Percentiles rank a stretch among this genome's conserved stretches.
Evolutionary conservation across 495 filamentous ascomycete species (phyloP).

Genomic region (Podospora didyma): DNA sequence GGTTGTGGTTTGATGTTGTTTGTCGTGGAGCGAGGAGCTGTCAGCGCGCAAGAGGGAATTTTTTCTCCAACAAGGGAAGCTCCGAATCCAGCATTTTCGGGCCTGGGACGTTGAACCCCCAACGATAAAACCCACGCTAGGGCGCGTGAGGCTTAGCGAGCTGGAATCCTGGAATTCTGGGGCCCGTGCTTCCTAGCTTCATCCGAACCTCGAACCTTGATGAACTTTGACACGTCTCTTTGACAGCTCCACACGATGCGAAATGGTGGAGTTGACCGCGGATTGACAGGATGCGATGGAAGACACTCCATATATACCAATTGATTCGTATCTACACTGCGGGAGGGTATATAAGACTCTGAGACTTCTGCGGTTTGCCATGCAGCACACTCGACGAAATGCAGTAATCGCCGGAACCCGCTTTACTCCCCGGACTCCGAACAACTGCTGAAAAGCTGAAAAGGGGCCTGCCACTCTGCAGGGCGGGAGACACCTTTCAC

Average conservation of each 20-base stretch:
- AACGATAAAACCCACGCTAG: slow-evolving; percentile 25
- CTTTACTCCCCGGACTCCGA: no score
- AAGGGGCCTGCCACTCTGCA: no score
- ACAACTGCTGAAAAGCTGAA: no score
- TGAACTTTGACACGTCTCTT: background rate
- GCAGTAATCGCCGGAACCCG: no score
- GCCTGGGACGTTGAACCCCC: slow-evolving; percentile 31
- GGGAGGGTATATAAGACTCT: no score
- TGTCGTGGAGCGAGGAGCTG: slow-evolving; percentile 8
- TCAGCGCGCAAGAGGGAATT: slow-evolving; percentile 28
- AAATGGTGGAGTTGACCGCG: background rate
- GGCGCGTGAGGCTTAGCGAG: slow-evolving; percentile 17
- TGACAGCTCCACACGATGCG: background rate
- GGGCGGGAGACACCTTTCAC: no score
- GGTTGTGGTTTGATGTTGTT: background rate
- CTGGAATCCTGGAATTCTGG: background rate
- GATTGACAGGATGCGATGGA: background rate
- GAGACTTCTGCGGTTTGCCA: no score
- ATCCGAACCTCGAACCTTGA: background rate
- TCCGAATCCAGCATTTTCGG: slow-evolving; percentile 24
- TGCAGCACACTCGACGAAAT: no score
- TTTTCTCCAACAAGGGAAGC: slow-evolving; percentile 25
- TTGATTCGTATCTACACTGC: no score
- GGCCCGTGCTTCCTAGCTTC: background rate
- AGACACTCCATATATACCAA: no score